A percentile compares a stretch with the other conserved stretches of the same genome.
These are phyloP conservation scores for Cutaneotrichosporon spelunceum DNA, from an alignment of 1,284 basidiomycete genomes.

Conservation along the genomic window DNA sequence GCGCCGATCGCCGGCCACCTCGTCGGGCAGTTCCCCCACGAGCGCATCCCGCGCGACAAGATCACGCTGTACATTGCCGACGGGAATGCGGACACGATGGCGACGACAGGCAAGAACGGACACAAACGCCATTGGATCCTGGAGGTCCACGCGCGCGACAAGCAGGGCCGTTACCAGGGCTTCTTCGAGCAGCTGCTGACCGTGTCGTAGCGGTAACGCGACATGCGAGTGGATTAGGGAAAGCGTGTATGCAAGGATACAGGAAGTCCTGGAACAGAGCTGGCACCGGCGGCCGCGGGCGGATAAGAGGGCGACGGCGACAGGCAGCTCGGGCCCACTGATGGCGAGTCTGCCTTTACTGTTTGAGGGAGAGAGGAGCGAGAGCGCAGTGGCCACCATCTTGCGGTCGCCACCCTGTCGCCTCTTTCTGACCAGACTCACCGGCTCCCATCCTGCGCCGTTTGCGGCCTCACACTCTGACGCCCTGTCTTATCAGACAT, in stretches of 20 bases:
- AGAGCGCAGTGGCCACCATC: background rate
- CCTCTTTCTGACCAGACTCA: background rate
- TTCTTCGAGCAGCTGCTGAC: constrained; percentile 24
- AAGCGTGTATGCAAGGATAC: background rate
- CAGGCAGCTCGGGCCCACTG: background rate
- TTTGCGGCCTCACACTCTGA: background rate
- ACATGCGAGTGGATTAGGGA: background rate
- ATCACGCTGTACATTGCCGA: constrained; percentile 21
- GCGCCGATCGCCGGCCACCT: constrained; percentile 20
- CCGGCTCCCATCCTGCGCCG: background rate
- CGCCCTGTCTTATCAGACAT: background rate
- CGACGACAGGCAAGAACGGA: constrained; percentile 13
- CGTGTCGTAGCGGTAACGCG: background rate
- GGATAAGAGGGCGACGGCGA: background rate
- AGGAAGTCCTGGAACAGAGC: background rate
- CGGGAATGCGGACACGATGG: constrained; percentile 14
- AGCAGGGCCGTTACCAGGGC: constrained; percentile 15
- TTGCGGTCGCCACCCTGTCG: background rate
- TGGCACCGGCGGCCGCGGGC: background rate
- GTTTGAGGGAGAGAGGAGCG: background rate
- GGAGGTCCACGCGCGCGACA: constrained; percentile 21
- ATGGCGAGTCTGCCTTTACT: background rate
- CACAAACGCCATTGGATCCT: constrained; percentile 23
- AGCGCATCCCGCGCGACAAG: constrained; percentile 26
- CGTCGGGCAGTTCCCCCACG: constrained; percentile 22